Conservation (phyloP, 306 rosid genomes). For the Astragalus membranaceus region DNA sequence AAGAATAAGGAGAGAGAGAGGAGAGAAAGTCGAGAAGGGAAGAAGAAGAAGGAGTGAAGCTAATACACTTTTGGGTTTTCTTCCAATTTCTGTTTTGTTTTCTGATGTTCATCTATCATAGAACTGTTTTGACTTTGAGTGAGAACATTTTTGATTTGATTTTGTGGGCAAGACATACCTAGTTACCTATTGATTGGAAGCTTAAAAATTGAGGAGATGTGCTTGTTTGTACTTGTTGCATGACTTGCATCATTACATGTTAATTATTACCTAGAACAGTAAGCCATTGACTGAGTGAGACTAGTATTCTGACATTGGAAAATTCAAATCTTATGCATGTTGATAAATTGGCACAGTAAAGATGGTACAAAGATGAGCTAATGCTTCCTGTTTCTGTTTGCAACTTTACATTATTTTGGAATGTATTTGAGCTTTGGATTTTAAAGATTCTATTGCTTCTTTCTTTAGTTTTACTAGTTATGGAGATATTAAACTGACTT, state of each 20-base stretch:
- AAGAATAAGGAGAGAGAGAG: no score
- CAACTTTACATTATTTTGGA: neutral
- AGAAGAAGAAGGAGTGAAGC: no score
- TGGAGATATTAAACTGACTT: neutral
- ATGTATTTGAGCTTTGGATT: neutral
- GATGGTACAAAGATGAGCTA: no score
- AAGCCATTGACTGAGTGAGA: neutral
- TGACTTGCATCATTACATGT: neutral
- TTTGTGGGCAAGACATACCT: neutral
- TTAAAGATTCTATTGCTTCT: neutral
- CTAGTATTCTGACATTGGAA: neutral
- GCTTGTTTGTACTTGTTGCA: neutral
- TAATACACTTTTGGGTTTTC: conserved; percentile 18
- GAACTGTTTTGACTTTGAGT: neutral
- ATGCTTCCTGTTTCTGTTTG: no score
- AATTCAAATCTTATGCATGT: neutral
- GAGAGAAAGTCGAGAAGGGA: no score
- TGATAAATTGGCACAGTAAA: no score
- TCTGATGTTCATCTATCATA: no score
- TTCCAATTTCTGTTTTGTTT: neutral
- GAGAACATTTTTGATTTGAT: neutral
- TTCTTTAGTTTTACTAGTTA: neutral
- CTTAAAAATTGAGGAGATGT: neutral
- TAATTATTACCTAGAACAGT: neutral
- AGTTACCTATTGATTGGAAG: neutral